A percentile compares a stretch with the other conserved stretches of the same genome.
Conservation (phyloP, 176 grass and related monocot genomes). For the Saccharum officinarum region DNA sequence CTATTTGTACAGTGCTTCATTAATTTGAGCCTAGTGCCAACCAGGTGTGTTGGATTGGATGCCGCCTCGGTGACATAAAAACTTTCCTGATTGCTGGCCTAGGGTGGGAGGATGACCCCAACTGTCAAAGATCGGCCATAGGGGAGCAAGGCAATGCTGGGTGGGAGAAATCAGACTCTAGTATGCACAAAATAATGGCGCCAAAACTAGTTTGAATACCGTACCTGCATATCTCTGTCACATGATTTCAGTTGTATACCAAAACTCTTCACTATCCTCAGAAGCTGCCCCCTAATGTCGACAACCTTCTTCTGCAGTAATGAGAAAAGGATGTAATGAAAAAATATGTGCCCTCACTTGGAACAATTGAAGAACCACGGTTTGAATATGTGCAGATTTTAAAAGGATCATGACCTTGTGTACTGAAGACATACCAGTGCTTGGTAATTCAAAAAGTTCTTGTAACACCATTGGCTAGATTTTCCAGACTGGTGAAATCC, state of each 20-base stretch:
- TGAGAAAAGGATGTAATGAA: conserved; percentile 26
- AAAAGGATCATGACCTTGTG: background rate
- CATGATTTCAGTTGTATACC: conserved; percentile 84
- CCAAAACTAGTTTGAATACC: background rate
- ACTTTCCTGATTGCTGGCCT: background rate
- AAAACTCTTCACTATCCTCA: conserved; percentile 72
- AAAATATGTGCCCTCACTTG: background rate
- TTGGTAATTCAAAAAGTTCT: conserved; percentile 92
- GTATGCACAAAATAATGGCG: background rate
- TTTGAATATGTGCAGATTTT: conserved; percentile 18
- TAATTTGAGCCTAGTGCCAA: background rate
- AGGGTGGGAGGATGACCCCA: background rate
- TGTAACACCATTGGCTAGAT: conserved; percentile 98
- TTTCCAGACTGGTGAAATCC: conserved; percentile 88
- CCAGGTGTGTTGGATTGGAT: background rate
- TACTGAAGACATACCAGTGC: conserved; percentile 68
- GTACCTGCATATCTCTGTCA: conserved; percentile 81
- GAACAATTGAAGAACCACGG: conserved; percentile 11
- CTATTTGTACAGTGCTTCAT: background rate
- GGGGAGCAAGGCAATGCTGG: background rate
- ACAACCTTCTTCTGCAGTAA: conserved; percentile 84
- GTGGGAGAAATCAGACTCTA: background rate
- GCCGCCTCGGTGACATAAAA: background rate
- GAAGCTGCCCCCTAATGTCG: conserved; percentile 88
- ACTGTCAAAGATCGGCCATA: background rate